These are phyloP conservation scores for Mycocentrospora acerina DNA, from an alignment of 2,329 filamentous ascomycete genomes.

Conservation along the genomic window DNA sequence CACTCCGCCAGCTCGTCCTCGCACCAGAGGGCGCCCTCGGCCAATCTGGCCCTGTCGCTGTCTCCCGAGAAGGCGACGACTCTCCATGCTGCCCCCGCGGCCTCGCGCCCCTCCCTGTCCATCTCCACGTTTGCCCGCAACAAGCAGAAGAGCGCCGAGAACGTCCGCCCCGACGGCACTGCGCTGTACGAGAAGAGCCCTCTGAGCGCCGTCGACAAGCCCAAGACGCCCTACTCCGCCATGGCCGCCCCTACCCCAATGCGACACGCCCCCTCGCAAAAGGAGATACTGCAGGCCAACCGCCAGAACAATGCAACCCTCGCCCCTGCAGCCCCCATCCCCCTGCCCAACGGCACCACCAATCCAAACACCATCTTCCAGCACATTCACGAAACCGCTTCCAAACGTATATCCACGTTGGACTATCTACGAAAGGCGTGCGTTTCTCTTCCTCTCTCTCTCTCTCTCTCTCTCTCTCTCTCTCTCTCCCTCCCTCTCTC, in stretches of 20 bases:
- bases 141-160: conserved; percentile 41
- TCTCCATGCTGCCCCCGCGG: conserved; percentile 16
- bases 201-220: conserved; percentile 35
- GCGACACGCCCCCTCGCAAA: conserved; percentile 28
- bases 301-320: conserved; percentile 24
- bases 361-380: conserved; percentile 61
- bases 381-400: conserved; percentile 79
- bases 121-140: conserved; percentile 40
- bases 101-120: conserved; percentile 40
- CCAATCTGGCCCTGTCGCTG: conserved; percentile 38
- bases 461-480: not conserved
- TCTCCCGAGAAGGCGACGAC: conserved; percentile 37
- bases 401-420: conserved; percentile 90
- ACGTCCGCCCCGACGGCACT: conserved; percentile 23
- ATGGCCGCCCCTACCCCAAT: conserved; percentile 31
- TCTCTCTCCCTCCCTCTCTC: no score
- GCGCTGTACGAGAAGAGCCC: conserved; percentile 34
- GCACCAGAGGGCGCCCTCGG: conserved; percentile 37
- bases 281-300: conserved; percentile 28
- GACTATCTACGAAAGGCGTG: conserved; percentile 92
- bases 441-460: conserved; percentile 33
- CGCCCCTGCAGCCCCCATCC: conserved; percentile 30
- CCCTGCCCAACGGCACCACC: conserved; percentile 36
- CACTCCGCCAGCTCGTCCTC: conserved; percentile 33
- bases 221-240: conserved; percentile 37